Conservation (phyloP, 2,329 filamentous ascomycete species). For the Xylariales sp. region DNA sequence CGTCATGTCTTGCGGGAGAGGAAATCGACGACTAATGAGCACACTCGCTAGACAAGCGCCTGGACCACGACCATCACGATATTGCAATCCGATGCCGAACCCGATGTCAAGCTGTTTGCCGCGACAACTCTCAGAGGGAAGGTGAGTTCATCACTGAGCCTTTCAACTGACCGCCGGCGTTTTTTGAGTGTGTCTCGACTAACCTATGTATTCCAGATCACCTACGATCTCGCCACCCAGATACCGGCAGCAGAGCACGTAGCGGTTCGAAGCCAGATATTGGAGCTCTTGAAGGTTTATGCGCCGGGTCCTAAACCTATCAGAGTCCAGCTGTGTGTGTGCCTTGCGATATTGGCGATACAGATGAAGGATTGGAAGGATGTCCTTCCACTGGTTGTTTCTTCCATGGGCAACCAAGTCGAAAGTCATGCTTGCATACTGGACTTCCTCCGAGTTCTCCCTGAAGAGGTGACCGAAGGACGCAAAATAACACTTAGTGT, state of each 20-base stretch:
- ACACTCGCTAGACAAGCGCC: conserved; percentile 69
- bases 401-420: conserved; percentile 69
- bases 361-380: conserved; percentile 97
- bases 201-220: conserved; percentile 60
- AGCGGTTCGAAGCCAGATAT: conserved; percentile 76
- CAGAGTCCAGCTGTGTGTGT: conserved; percentile 89
- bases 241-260: conserved; percentile 70
- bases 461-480: conserved; percentile 98
- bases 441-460: conserved; percentile 93
- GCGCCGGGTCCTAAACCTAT: conserved; percentile 78
- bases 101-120: conserved; percentile 89
- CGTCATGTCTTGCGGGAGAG: too few species aligned
- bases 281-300: conserved; percentile 76
- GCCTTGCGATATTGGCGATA: conserved; percentile 88
- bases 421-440: conserved; percentile 82
- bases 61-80: conserved; percentile 88
- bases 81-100: conserved; percentile 73
- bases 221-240: conserved; percentile 86
- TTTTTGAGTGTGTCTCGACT: conserved; percentile 4
- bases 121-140: conserved; percentile 97
- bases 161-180: conserved; percentile 12
- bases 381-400: conserved; percentile 77
- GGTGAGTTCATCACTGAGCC: conserved; percentile 47
- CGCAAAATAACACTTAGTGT: conserved; percentile 99
- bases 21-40: too few species aligned